Evolutionary conservation across 495 filamentous ascomycete species (phyloP).

Genomic region (Talaromyces trachyspermus): DNA sequence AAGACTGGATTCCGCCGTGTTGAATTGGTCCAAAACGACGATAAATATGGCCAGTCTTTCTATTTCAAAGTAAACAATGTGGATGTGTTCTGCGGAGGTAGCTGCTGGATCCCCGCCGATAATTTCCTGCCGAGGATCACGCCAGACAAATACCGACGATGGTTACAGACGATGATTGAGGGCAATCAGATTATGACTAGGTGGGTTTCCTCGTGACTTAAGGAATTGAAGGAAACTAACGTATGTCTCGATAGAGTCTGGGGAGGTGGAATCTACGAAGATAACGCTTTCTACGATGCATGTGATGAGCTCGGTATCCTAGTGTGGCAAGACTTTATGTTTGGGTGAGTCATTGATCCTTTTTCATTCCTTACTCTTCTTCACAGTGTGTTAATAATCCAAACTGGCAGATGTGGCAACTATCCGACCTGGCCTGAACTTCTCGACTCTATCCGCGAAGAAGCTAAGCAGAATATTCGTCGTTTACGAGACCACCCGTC

Average conservation of each 20-base stretch:
- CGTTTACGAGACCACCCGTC: slow-evolving; percentile 75
- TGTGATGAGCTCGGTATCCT: slow-evolving; percentile 69
- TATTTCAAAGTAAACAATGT: slow-evolving; percentile 78
- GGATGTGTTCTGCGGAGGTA: slow-evolving; percentile 75
- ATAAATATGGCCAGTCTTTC: slow-evolving; percentile 67
- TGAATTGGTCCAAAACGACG: slow-evolving; percentile 60
- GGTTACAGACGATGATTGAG: slow-evolving; percentile 58
- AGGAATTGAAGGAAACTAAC: slow-evolving; percentile 4
- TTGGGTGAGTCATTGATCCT: slow-evolving; percentile 38
- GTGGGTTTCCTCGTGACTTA: slow-evolving; percentile 25
- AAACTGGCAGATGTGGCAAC: slow-evolving; percentile 53
- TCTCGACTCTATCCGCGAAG: slow-evolving; percentile 57
- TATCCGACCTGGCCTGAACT: slow-evolving; percentile 69
- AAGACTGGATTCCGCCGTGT: slow-evolving; percentile 64
- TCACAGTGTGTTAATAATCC: neutral
- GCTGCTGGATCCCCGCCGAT: slow-evolving; percentile 84
- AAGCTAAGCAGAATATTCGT: slow-evolving; percentile 69
- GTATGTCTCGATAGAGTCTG: slow-evolving; percentile 48
- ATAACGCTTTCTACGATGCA: slow-evolving; percentile 61
- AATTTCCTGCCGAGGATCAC: slow-evolving; percentile 65
- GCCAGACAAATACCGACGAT: slow-evolving; percentile 59
- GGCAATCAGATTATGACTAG: slow-evolving; percentile 67
- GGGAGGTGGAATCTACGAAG: slow-evolving; percentile 73
- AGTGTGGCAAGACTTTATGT: slow-evolving; percentile 83
- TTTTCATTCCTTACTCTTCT: neutral